A percentile compares a stretch with the other conserved stretches of the same genome.
phyloP scores from a whole-genome alignment of 148 eudicot genomes.

The Nyssa sinensis region DNA sequence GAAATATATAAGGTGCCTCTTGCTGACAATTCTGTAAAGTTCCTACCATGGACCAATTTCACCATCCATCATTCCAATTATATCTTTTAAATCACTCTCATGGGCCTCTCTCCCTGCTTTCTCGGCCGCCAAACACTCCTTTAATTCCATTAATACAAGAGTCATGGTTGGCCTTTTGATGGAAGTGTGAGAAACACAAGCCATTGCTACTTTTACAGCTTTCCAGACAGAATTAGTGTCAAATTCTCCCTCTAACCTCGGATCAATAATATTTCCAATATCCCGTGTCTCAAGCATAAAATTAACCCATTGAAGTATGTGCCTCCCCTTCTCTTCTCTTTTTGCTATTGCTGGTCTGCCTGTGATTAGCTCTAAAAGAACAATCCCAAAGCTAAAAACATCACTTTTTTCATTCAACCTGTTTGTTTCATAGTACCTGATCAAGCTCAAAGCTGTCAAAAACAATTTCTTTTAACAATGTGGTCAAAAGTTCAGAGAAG shows the following conservation, averaged over 20 bases:
- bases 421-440: slow-evolving; percentile 21
- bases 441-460: background rate
- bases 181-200: slow-evolving; percentile 19
- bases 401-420: slow-evolving; percentile 26
- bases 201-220: slow-evolving; percentile 24
- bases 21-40: too few relatives aligned
- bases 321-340: background rate
- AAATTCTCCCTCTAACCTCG: slow-evolving; percentile 12
- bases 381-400: slow-evolving; percentile 30
- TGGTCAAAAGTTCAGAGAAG: background rate
- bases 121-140: slow-evolving; percentile 16
- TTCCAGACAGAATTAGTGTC: slow-evolving; percentile 21
- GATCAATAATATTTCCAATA: slow-evolving; percentile 14
- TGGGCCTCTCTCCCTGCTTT: background rate
- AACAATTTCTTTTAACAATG: background rate
- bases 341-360: slow-evolving; percentile 17
- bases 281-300: slow-evolving; percentile 17
- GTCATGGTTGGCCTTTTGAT: slow-evolving; percentile 26
- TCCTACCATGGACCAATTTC: too few relatives aligned
- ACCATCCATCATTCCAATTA: background rate
- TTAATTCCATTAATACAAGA: slow-evolving; percentile 19
- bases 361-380: slow-evolving; percentile 32
- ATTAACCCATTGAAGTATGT: slow-evolving; percentile 19
- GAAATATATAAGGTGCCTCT: too few relatives aligned
- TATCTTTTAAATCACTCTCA: too few relatives aligned